Evolutionary conservation across 139 green algal species (phyloP), one percentile per base, ranked within the genome.

Genomic region (Chloropicon primus): DNA sequence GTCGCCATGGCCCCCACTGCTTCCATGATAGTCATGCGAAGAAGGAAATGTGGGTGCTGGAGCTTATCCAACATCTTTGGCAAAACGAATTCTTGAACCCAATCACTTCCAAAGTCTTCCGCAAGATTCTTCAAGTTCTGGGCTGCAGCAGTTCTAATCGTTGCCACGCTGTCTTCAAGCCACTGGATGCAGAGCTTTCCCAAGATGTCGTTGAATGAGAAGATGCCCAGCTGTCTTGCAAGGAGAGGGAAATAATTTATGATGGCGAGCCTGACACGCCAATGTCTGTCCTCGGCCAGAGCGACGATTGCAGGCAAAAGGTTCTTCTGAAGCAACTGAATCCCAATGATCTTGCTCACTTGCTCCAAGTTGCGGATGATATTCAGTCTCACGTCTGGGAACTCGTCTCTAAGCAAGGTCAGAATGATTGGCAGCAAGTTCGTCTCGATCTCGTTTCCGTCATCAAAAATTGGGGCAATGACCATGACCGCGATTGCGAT

Each of bases 341-440:
- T 93, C 80, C 94, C 93, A 28, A 98, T 94, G 21, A 98, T 93
- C 84, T 93, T 80, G 80, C 28, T 77, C 74, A 98, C 93, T 79
- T 96, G 88, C 80, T 99, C 93, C 74, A 99, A 88, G 79, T 97
- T 97, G 86, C 82, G 90, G 88, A 99, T 99, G 77, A 99, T 94
- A 75, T 97, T 97, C 23, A 99, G 88, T 5, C 96, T 86, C 62
- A 98, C 96, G 22, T 99, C 96, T 21, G 96, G 93, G 74, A 88
- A 96, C 24, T 94, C 90, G 78, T 99, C 95, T 79, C 94, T 95
- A 2, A 99, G 90, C 74, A 99, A 83, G 25, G 85, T 82, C 26
- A 99, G 86, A 82, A 98, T 97, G 1, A 97, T 87, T 1, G 96
- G 96, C 73, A 99, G 85, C 54, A 99, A 86, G 76, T 97, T 86